Evolutionary conservation across 177 flowering plant genomes (phyloP).

Genomic region (Vitis hybrid): DNA sequence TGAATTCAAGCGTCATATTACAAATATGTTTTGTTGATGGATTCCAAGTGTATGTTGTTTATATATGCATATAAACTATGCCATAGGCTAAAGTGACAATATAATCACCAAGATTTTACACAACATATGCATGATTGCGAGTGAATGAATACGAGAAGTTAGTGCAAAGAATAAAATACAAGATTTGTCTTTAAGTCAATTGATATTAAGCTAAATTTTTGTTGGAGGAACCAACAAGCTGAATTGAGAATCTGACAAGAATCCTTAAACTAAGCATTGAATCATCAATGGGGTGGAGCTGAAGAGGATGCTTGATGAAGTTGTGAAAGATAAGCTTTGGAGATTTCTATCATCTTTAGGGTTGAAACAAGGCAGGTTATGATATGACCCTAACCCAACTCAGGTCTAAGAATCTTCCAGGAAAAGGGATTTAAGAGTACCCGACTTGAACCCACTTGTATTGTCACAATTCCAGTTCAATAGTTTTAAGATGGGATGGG

Average conservation of each 20-base stretch:
- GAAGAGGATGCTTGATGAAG: background rate
- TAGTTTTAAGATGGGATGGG: too few relatives aligned
- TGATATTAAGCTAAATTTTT: background rate
- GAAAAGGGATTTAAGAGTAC: background rate
- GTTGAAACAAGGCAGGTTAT: background rate
- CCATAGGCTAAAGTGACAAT: too few relatives aligned
- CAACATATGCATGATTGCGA: background rate
- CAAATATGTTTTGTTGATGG: too few relatives aligned
- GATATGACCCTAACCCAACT: background rate
- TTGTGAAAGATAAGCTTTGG: background rate
- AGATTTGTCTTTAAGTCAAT: background rate
- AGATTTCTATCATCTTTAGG: background rate
- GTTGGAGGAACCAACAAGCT: background rate
- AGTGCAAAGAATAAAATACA: background rate
- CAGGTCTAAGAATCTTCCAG: background rate
- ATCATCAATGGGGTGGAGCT: background rate
- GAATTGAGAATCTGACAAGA: background rate
- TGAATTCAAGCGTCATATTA: too few relatives aligned
- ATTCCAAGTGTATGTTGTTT: too few relatives aligned
- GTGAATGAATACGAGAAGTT: background rate
- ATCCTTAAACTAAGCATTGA: background rate
- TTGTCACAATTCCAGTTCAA: too few relatives aligned
- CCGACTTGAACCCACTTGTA: too few relatives aligned
- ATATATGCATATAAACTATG: too few relatives aligned
- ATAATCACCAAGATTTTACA: too few relatives aligned